Base-by-base conservation (phyloP, 768 basidiomycete species). In the Suillus subalutaceus region DNA sequence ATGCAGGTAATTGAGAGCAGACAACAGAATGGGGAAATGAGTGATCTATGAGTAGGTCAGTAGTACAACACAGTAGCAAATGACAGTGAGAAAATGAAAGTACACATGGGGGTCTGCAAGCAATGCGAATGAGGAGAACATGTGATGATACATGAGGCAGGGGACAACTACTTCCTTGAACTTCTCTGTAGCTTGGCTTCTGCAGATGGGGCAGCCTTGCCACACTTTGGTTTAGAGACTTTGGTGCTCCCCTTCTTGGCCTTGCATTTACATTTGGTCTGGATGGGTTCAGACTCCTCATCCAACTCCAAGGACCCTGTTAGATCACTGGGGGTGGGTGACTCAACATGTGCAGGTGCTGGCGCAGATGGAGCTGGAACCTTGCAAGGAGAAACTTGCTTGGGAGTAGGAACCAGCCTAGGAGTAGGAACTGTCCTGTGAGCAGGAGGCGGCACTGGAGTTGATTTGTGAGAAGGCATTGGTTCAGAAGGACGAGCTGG, bases 21-120 rank as follows among this genome's bases (percentile, higher is more conserved):
- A 48, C 46, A 48, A 48, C 46, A 48, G 46, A n/a, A 10, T 48
- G 46, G 3, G 46, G 6, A 48, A 48, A 48, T 6, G 46, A 48
- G 46, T 48, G 46, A 48, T n/a, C 46, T 48, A 48, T 48, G 46
- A 48, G 46, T 48, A 48, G 46, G 46, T 46, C n/a, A 46, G 46
- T n/a, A 46, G 46, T 46, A 46, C 46, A 46, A 6, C 20, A n/a
- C 46, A 46, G 46, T 46, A 46, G 46, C 8, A 46, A 46, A 46
- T n/a, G 20, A 46, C 46, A 46, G 9, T 5, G 40, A 41, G 3
- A 41, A 41, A 41, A 41, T 41, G 40, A 41, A 41, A 41, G 40
- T 41, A 41, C 40, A 41, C 40, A 41, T 41, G 40, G 15, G 13
- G 40, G 13, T 41, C 40, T 41, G 40, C 40, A 4, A 41, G 40